A percentile compares a stretch with the other conserved stretches of the same genome.
Conservation (phyloP, 2,329 filamentous ascomycete species). For the Metarhizium brunneum region DNA sequence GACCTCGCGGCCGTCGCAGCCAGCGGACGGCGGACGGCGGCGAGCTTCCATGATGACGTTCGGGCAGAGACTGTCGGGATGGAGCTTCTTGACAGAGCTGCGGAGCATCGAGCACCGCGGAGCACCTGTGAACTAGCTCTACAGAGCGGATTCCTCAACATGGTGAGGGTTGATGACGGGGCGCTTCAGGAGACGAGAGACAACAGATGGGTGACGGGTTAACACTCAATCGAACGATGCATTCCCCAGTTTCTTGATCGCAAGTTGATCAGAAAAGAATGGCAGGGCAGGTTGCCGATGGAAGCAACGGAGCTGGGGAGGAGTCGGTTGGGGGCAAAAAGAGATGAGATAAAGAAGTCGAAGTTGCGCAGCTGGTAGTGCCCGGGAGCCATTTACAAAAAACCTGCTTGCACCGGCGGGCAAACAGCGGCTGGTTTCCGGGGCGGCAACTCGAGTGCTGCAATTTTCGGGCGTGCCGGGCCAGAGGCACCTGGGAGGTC, state of each 20-base stretch:
- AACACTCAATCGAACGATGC: conserved; percentile 15
- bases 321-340: conserved; percentile 5
- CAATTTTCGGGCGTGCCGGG: neutral
- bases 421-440: conserved; percentile 1
- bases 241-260: conserved; percentile 24
- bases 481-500: neutral
- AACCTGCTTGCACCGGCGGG: neutral
- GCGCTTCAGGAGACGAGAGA: conserved; percentile 4
- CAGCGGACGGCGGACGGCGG: conserved; percentile 38
- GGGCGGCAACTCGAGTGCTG: neutral
- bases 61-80: conserved; percentile 30
- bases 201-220: conserved; percentile 5
- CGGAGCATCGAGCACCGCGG: conserved; percentile 40
- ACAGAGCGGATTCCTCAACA: conserved; percentile 63
- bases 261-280: conserved; percentile 26
- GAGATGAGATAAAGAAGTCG: conserved; percentile 2
- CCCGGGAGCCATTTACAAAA: neutral
- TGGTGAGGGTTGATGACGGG: conserved; percentile 33
- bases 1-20: conserved; percentile 40
- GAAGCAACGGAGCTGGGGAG: conserved; percentile 2
- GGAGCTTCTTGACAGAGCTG: conserved; percentile 29
- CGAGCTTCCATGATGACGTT: conserved; percentile 34
- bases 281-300: conserved; percentile 38
- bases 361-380: neutral
- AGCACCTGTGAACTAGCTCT: conserved; percentile 57